Evolutionary conservation across 148 eudicot genomes (phyloP).

Genomic region (Beta vulgaris): DNA sequence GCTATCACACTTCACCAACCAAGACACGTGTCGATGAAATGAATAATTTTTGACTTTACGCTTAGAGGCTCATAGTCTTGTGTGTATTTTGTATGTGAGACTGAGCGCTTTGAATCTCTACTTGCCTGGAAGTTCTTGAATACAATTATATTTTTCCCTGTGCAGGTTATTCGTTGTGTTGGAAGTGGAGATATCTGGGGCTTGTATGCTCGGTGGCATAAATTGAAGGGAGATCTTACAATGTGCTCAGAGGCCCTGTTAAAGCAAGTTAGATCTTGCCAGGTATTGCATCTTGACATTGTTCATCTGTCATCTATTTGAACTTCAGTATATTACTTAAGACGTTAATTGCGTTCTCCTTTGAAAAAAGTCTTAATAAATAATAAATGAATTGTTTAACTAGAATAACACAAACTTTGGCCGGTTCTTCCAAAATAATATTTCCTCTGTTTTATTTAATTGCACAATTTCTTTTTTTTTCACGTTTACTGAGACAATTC

Average conservation of each 20-base stretch:
- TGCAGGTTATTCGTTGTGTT: constrained; percentile 58
- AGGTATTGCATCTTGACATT: constrained; percentile 35
- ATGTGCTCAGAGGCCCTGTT: constrained; percentile 89
- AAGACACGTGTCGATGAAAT: too few species aligned
- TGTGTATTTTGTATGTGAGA: background rate
- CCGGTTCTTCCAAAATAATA: too few species aligned
- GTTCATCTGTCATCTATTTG: too few species aligned
- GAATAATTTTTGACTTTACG: too few species aligned
- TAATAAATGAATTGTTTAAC: too few species aligned
- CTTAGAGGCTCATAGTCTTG: too few species aligned
- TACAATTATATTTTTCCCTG: background rate
- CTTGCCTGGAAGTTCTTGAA: background rate
- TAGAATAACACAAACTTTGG: too few species aligned
- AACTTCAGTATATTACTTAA: background rate
- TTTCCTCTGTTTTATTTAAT: too few species aligned
- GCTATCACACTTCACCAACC: too few species aligned
- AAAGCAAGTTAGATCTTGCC: constrained; percentile 91
- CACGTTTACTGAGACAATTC: too few species aligned
- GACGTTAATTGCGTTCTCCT: background rate
- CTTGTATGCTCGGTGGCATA: constrained; percentile 93
- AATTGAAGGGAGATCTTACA: constrained; percentile 68
- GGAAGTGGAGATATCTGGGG: constrained; percentile 81
- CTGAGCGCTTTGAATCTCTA: background rate
- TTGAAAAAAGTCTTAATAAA: background rate
- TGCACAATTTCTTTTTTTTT: too few species aligned